Evolutionary conservation across 2,329 filamentous ascomycete species (phyloP), one percentile per base, ranked within the genome.

Genomic region (Botrytis hyacinthi): DNA sequence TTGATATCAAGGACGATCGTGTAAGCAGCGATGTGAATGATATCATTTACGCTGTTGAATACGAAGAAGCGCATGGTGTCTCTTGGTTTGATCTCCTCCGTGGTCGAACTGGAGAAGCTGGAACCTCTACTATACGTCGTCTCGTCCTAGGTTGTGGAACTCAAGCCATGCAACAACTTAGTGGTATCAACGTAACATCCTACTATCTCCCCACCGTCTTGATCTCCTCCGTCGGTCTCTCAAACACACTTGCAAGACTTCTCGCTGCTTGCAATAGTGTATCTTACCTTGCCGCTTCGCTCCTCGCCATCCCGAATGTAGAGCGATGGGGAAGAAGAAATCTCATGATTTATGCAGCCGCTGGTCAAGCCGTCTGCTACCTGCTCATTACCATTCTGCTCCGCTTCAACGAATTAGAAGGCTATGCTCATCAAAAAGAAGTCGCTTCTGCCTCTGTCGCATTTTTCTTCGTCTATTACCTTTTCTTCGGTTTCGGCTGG

Each of bases 121-220:
- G 70, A 37, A 72, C 70, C 5, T 54, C 42, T 22, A 68, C 90
- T 86, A 81, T 93, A 71, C 91, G 91, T 79, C 89, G 90, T 78
- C 91, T 90, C 35, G 89, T 93, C 74, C 86, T 93, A 66, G 91
- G 91, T 78, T 91, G 88, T 60, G 90, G 90, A 29, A 86, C 93
- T 46, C 91, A 73, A 76, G 82, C 87, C 22, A 85, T 87, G 80
- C 86, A 89, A 76, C 87, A 89, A 75, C 81, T 84, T 18, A 80
- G 78, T 5, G 83, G 80, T 2, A 84, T 84, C 70, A 85, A 85
- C 71, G 77, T 84, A 0, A 84, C 84, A 75, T 84, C 83, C 0
- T 85, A 84, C 77, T 85, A 84, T 48, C 84, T 86, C 0, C 83
- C 86, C 0, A 85, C 85, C 40, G 86, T 89, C 63, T 86, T 86